Percentiles rank a stretch among this genome's conserved stretches.
Conservation (phyloP, 768 basidiomycete genomes). For the Gelatoporia subvermispora region DNA sequence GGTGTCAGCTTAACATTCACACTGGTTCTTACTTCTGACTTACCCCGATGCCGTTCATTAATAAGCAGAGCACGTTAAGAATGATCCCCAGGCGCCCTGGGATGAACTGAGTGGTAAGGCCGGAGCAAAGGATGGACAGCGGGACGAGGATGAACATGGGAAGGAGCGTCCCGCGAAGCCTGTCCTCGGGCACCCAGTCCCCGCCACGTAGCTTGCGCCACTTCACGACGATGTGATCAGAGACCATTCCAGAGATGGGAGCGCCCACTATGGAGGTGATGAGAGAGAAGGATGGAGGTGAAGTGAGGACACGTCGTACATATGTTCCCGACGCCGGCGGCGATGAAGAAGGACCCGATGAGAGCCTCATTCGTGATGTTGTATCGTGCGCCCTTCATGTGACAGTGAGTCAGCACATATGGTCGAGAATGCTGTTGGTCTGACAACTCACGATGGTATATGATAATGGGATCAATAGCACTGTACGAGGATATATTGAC, state of each 20-base stretch:
- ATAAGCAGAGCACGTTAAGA: slow-evolving; percentile 50
- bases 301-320: slow-evolving; percentile 30
- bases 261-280: slow-evolving; percentile 44
- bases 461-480: slow-evolving; percentile 53
- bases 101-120: slow-evolving; percentile 48
- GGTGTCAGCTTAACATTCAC: neutral
- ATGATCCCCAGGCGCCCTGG: slow-evolving; percentile 44
- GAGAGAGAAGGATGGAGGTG: neutral
- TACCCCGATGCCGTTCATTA: slow-evolving; percentile 63
- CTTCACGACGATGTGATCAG: slow-evolving; percentile 46
- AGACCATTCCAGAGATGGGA: slow-evolving; percentile 51
- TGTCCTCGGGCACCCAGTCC: slow-evolving; percentile 64
- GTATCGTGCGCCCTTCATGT: slow-evolving; percentile 49
- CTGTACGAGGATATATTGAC: slow-evolving; percentile 12
- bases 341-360: slow-evolving; percentile 57
- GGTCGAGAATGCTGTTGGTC: too few relatives aligned
- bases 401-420: neutral
- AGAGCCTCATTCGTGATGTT: slow-evolving; percentile 50
- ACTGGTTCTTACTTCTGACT: slow-evolving; percentile 11
- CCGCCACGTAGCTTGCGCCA: slow-evolving; percentile 49
- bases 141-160: slow-evolving; percentile 49
- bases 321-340: slow-evolving; percentile 55
- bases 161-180: slow-evolving; percentile 47
- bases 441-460: slow-evolving; percentile 54
- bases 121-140: slow-evolving; percentile 42